Percentiles rank a stretch among this genome's conserved stretches.
Evolutionary conservation across 169 alveolate species (phyloP).

Genomic region (Eimeria sp.): DNA sequence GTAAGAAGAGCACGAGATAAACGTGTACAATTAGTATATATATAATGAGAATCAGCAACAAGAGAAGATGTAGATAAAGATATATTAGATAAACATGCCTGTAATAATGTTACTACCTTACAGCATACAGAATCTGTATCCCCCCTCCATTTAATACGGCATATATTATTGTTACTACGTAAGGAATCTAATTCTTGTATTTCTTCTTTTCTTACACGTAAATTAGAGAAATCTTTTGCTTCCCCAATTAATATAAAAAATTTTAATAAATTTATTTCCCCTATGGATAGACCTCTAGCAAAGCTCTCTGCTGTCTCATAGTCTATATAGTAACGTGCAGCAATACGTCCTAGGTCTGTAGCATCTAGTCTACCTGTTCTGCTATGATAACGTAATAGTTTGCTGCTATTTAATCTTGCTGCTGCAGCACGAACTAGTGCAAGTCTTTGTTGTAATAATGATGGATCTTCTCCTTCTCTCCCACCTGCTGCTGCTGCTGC

Average conservation of each 20-base stretch:
- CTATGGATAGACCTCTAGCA: neutral
- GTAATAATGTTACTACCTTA: conserved; percentile 84
- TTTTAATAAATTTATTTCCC: neutral
- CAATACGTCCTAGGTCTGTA: conserved; percentile 94
- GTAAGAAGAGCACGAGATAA: conserved; percentile 76
- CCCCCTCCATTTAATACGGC: conserved; percentile 9
- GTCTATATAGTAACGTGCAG: conserved; percentile 93
- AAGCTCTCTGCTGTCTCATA: conserved; percentile 89
- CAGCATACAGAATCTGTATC: conserved; percentile 51
- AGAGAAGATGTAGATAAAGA: conserved; percentile 63
- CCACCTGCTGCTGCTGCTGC: too few relatives aligned
- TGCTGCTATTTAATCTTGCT: conserved; percentile 60
- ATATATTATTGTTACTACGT: neutral
- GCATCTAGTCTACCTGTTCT: conserved; percentile 87
- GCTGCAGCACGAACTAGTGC: conserved; percentile 54
- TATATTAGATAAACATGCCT: conserved; percentile 76
- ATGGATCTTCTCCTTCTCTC: neutral
- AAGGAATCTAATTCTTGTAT: conserved; percentile 13
- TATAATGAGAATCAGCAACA: conserved; percentile 81
- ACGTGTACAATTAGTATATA: conserved; percentile 74
- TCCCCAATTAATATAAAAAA: conserved; percentile 58
- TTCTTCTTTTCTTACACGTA: conserved; percentile 67
- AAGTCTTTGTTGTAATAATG: neutral
- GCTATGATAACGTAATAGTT: conserved; percentile 83
- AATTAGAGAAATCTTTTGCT: conserved; percentile 85